Evolutionary conservation across 805 yeast genomes (phyloP), one percentile per base, ranked within the genome.

Genomic region (Kluyveromyces wickerhamii): DNA sequence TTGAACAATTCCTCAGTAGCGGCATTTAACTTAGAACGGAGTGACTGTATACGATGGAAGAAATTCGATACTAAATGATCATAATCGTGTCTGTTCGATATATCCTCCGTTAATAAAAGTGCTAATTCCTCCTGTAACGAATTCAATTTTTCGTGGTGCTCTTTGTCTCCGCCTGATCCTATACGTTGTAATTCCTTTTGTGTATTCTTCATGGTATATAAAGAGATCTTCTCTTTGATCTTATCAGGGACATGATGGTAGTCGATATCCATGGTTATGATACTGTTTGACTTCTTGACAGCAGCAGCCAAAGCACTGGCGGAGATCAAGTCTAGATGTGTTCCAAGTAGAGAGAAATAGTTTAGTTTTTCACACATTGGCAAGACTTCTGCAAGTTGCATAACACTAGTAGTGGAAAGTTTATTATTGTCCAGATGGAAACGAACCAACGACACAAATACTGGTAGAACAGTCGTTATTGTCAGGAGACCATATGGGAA

Each of bases 161-260:
- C 40, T 7, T 24, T 14, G n/a, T 32, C 19, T 13, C 23, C 34
- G 7, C 32, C 21, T 19, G 33, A 34, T 7, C 39, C 43, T 5
- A 47, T 44, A 12, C 41, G 48, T 26, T 52, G 47, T 20, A 79
- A 55, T 34, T 73, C 69, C 15, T 61, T 54, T 46, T 80, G 88
- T 76, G 86, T 77, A 55, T 88, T 88, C 49, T 79, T 72, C 76
- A 88, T 77, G 8, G 89, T 77, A 52, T 80, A 80, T 16, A 83
- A 63, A 0, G 94, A 85, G 32, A 87, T 69, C 38, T 72, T 71
- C 39, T 82, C 80, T 47, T 70, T 75, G 44, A 77, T 64, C 28
- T 70, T 63, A 17, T 67, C 67, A 1, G 87, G 75, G 46, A 83
- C 65, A 7, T 64, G 59, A 3, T 65, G 74, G 36, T 64, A 65